Base-by-base conservation (phyloP, 2,329 filamentous ascomycete species). In the Penicillium decumbens region DNA sequence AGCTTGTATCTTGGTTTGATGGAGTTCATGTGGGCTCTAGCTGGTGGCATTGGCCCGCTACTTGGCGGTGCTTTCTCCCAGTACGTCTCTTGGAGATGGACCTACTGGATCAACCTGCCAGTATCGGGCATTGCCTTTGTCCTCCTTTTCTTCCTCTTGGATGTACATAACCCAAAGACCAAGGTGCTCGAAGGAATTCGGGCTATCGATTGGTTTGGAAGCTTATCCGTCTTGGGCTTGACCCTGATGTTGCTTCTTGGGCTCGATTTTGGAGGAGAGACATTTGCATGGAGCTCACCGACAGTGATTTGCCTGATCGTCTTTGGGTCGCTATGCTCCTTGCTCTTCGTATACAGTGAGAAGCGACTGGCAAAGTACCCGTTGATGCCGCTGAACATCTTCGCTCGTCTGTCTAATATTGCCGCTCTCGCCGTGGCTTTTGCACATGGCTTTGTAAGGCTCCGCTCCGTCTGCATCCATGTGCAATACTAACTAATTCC, bases 311-410 rank as follows among this genome's bases (percentile, higher is more conserved):
- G 76, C 35, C 63, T 82, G 5, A 73, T 82, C 9, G 69, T 81
- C 0, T 74, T 80, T 40, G 79, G 79, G 0, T 59, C 65, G 6
- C 43, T 75, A 3, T 75, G 78, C 68, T 71, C 74, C 4, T 64
- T 73, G 28, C 63, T 75, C 0, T 81, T 89, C 60, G 63, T 86
- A 37, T 68, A 82, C 54, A 80, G 80, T 56, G 86, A 90, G 67
- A 80, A 78, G 65, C 77, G 77, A 45, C 61, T 88, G 7, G 85
- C 85, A 3, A 74, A 75, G 46, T 80, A 83, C 58, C 86, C 87
- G 0, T 71, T 90, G n/a, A 84, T 89, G 57, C 87, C 85, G 0
- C 68, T 87, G 47, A 72, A 72, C 2, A 70, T 89, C 0, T 87
- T 88, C 67, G 69, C 68, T 1, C 71, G 74, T 13, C 60, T 69